Evolutionary conservation across 148 eudicot species (phyloP), one percentile per base, ranked within the genome.

Genomic region (Chenopodium berlandieri): DNA sequence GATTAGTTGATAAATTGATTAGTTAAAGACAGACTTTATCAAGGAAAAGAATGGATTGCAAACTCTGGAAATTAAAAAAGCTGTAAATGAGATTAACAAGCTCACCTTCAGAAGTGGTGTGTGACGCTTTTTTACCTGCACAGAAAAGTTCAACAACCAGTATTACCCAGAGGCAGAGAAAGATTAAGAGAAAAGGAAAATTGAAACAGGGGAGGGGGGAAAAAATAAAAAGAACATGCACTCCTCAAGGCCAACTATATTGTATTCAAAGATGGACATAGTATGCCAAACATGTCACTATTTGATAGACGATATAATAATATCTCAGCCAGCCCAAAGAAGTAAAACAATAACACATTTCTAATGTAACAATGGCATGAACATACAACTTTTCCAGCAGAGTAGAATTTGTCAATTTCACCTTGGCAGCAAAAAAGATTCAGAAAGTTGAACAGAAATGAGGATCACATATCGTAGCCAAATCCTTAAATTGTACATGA

Each of bases 31-130:
- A 14, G 12, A 14, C 12, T 10, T 34, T 34, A 34, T 34, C 37
- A 34, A 34, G 37, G 12, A 52, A 52, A 52, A 8, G 68, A n/a
- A 65, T n/a, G 31, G 14, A 23, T 7, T 22, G 25, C 31, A 65
- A 65, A 65, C 8, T 23, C 46, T 13, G 2, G 12, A 63, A 65
- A 78, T 47, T 25, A 47, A 47, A 65, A 23, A 78, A 19, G 66
- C n/a, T 22, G 46, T 34, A 2, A 64, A 32, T 1, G 27, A 37
- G 4, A 48, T 13, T 34, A 69, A 31, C 1, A 34, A 75, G 2
- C 78, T 76, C 54, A 90, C 92, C 92, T 90, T 90, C 37, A 90
- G 27, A 81, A 89, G 84, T 32, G 91, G 91, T 9, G 91, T 89
- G 44, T 87, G 89, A 34, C 77, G 90, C 83, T 89, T 87, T 85